A percentile compares a stretch with the other conserved stretches of the same genome.
Conservation (phyloP, 108 stramenopile genomes). For the Skeletonema costatum region DNA sequence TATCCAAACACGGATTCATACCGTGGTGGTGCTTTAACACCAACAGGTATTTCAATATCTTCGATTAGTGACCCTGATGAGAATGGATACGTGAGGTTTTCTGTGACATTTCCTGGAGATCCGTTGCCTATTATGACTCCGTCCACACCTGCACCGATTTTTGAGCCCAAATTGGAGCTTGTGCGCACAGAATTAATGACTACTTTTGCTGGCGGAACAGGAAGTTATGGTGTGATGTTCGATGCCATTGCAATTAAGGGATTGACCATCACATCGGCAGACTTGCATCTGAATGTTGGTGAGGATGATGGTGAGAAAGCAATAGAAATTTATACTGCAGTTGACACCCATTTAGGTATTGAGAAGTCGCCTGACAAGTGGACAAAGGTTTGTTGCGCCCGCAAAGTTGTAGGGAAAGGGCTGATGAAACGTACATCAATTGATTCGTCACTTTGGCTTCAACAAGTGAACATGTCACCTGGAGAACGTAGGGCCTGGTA, state of each 20-base stretch:
- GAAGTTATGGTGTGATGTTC: slow-evolving; percentile 26
- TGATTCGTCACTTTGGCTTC: not conserved
- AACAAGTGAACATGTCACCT: not conserved
- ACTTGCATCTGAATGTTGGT: slow-evolving; percentile 11
- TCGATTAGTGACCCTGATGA: slow-evolving; percentile 5
- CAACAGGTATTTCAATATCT: slow-evolving; percentile 10
- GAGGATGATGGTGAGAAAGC: slow-evolving; percentile 8
- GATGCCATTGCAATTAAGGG: slow-evolving; percentile 14
- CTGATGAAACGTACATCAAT: not conserved
- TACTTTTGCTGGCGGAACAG: slow-evolving; percentile 17
- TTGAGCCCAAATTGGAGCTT: not conserved
- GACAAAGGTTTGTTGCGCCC: slow-evolving; percentile 17
- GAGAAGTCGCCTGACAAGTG: slow-evolving; percentile 6
- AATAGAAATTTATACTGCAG: slow-evolving; percentile 18
- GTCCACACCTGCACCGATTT: slow-evolving; percentile 7
- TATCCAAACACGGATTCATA: slow-evolving; percentile 30
- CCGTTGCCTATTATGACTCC: not conserved
- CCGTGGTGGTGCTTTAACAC: slow-evolving; percentile 11
- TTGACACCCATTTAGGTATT: slow-evolving; percentile 17
- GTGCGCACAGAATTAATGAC: slow-evolving; percentile 5
- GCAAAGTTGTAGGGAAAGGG: slow-evolving; percentile 4
- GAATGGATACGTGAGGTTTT: slow-evolving; percentile 17
- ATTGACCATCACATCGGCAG: slow-evolving; percentile 5
- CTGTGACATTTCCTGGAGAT: slow-evolving; percentile 19
- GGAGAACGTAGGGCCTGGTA: slow-evolving; percentile 11